A percentile compares a stretch with the other conserved stretches of the same genome.
These are phyloP conservation scores for Cylindrotheca fusiformis DNA, from an alignment of 108 stramenopile species.

Conservation along the genomic window DNA sequence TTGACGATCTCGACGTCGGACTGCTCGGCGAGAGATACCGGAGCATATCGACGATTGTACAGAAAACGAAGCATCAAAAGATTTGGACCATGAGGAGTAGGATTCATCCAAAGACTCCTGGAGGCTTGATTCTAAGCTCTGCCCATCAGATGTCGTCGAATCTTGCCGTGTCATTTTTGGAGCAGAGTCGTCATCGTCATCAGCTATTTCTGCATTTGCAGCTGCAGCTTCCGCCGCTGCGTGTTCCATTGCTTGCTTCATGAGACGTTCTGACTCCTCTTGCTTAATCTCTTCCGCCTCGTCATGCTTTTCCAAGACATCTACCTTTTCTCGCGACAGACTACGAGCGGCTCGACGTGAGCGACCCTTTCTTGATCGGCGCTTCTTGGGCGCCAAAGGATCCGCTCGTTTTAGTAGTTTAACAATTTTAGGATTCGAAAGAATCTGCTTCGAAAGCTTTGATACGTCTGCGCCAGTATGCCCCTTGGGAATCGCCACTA, in stretches of 20 bases:
- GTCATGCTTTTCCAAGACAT: conserved; percentile 33
- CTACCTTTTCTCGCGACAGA: conserved; percentile 20
- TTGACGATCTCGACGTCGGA: conserved; percentile 28
- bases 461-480: conserved; percentile 33
- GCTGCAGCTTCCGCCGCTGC: conserved; percentile 37
- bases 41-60: conserved; percentile 15
- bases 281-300: conserved; percentile 25
- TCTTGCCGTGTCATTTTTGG: not conserved
- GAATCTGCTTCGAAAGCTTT: conserved; percentile 38
- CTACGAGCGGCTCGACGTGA: not conserved
- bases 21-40: conserved; percentile 28
- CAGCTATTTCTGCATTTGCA: conserved; percentile 30
- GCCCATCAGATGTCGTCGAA: not conserved
- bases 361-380: conserved; percentile 2
- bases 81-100: conserved; percentile 36
- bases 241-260: conserved; percentile 34
- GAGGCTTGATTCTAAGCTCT: conserved; percentile 11
- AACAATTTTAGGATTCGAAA: conserved; percentile 46
- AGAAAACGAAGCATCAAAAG: conserved; percentile 37
- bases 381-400: conserved; percentile 36
- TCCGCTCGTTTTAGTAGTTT: conserved; percentile 45
- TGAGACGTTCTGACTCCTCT: conserved; percentile 21
- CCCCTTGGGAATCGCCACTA: conserved; percentile 56
- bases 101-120: conserved; percentile 38
- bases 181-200: not conserved